These are phyloP conservation scores for Panicum virgatum DNA, from an alignment of 202 grass and related monocot genomes.

Conservation along the genomic window DNA sequence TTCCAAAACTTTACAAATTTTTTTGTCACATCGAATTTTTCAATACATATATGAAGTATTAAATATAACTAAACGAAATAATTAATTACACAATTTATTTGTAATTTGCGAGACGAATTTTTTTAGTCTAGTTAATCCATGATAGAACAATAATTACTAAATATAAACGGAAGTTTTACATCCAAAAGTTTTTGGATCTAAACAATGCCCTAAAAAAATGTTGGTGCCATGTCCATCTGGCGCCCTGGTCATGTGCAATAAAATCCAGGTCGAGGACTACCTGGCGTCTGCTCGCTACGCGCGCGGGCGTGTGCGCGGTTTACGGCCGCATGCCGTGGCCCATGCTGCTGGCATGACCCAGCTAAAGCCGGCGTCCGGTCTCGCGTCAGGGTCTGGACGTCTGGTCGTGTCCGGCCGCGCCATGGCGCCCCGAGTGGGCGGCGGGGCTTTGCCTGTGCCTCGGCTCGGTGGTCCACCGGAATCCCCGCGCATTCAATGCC, in stretches of 20 bases:
- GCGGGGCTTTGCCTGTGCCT: neutral
- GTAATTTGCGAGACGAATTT: too few species aligned
- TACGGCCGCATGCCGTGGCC: neutral
- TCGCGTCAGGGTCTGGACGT: neutral
- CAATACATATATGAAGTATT: too few species aligned
- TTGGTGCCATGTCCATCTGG: neutral
- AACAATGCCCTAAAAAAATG: too few species aligned
- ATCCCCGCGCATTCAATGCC: slow-evolving; percentile 20
- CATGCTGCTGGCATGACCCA: neutral
- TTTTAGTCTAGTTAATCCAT: too few species aligned
- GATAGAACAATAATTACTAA: too few species aligned
- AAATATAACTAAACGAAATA: too few species aligned
- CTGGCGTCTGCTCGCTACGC: neutral
- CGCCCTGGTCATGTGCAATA: slow-evolving; percentile 8
- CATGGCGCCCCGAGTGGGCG: neutral
- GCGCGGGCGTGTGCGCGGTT: neutral
- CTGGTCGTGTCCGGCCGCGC: neutral
- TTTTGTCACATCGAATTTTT: too few species aligned
- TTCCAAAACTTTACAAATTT: too few species aligned
- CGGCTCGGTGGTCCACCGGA: slow-evolving; percentile 15
- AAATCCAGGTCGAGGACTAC: neutral
- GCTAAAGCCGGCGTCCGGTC: neutral
- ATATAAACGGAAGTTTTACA: too few species aligned
- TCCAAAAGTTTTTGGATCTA: too few species aligned
- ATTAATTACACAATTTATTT: too few species aligned